Evolutionary conservation across 345 rosid species (phyloP), one percentile per base, ranked within the genome.

Genomic region (Rubroshorea leprosula): DNA sequence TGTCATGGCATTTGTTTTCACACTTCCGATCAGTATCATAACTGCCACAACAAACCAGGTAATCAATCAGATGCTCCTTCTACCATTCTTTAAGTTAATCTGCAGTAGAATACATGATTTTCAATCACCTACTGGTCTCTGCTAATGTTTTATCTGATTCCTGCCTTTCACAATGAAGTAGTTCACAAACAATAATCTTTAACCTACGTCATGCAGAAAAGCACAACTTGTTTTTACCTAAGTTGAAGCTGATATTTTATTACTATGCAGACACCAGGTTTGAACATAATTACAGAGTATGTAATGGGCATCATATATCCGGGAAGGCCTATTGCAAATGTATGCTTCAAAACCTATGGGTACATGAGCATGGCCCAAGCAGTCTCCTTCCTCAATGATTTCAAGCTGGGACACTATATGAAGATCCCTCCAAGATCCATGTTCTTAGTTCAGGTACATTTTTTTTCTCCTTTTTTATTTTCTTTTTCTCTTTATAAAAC

Each of bases 381-480:
- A 35, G 81, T 91, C 24, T 91, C 98, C 31, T 91, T 91, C 78
- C 84, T 88, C 59, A 82, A 23, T 51, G 96, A 91, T 80, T 90
- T 90, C 83, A 90, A 90, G 78, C 82, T 85, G 25, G 97, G 97
- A 51, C 96, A 90, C 64, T 90, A 87, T 74, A 90, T 90, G 97
- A 90, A 87, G 82, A 90, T 90, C 29, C 97, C 97, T 54, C 96
- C 95, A 58, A 75, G 91, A 64, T 88, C 90, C n/a, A 88, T 91
- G 98, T 91, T 88, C 84, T 75, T 91, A 74, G 98, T 91, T 71
- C 95, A 83, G 93, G 92, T 78, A 76, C 26, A 39, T 68, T 52
- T 56, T 31, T 13, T n/a, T n/a, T n/a, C n/a, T n/a, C n/a, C n/a
- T n/a, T n/a, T n/a, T n/a, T n/a, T n/a, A n/a, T n/a, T n/a, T n/a